Base-by-base conservation (phyloP, 1,139 yeast genomes). In the Arxiozyma bovina region DNA sequence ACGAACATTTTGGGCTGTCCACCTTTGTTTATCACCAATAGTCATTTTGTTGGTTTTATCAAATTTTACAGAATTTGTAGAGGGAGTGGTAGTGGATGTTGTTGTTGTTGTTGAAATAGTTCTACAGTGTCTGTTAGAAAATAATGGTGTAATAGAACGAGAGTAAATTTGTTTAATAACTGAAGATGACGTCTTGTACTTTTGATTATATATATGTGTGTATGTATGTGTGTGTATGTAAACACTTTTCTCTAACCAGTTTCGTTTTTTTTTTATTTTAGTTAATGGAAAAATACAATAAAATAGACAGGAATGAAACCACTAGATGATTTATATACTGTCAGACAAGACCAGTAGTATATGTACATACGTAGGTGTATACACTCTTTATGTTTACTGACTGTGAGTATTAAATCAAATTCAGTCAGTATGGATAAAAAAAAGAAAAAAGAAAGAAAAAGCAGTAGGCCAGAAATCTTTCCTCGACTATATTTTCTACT, bases 1-100 rank as follows among this genome's bases (percentile, higher is more conserved):
- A 74, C 99, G 88, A 65, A 93, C 99, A 69, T 80, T 81, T 20
- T 79, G 60, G 56, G 89, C 89, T 48, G 87, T 74, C 90, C 90
- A 84, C 61, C 76, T 64, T 55, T 68, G 59, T 55, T 63, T 67
- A 52, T 69, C 69, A 57, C 72, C 72, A 52, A 69, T 58, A 52
- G 70, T 61, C 70, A 67, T 66, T 27, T 8, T 51, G 49, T 18
- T 18, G 4, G 17, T 20, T n/a, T 34, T 34, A 34, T 34, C 6
- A 34, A 34, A 34, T 15, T 34, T 12, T 34, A 15, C 12, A 6
- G 17, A 34, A 34, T 34, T 34, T 15, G 40, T 34, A 15, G n/a
- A 12, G 6, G 40, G 4, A 34, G 40, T 34, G 12, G 17, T 34
- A 34, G 6, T 46, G 9, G 42, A 7, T 30, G 42, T 30, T n/a